Conservation (phyloP, 352 stramenopile genomes). For the Globisporangium takayamanum region DNA sequence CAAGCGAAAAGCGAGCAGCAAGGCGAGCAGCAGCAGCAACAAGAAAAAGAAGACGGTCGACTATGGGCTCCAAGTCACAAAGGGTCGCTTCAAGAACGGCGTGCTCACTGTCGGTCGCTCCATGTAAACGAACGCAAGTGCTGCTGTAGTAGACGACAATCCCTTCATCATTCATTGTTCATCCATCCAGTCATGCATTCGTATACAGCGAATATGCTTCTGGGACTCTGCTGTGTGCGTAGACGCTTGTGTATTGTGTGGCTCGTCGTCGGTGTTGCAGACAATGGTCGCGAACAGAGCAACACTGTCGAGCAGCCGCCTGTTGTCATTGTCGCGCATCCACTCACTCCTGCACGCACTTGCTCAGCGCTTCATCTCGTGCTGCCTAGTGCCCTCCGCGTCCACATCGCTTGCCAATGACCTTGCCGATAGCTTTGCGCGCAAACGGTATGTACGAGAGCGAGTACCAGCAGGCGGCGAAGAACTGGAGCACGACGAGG, state of each 20-base stretch:
- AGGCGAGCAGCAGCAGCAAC: slow-evolving; percentile 30
- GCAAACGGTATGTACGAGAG: slow-evolving; percentile 80
- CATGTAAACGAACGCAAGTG: slow-evolving; percentile 10
- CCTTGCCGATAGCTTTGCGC: slow-evolving; percentile 23
- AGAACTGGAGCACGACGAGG: slow-evolving; percentile 61
- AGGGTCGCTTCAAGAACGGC: slow-evolving; percentile 67
- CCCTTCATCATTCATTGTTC: no score
- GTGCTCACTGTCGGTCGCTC: slow-evolving; percentile 54
- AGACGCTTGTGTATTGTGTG: no score
- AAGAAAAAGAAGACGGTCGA: slow-evolving; percentile 65
- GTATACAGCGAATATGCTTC: no score
- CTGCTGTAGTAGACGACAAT: no score
- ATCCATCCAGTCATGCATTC: no score
- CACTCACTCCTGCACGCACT: no score
- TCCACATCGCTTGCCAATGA: slow-evolving; percentile 8
- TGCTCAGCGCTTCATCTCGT: no score
- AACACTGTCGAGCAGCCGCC: no score
- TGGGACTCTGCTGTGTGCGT: no score
- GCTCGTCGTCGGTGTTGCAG: no score
- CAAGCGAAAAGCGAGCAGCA: slow-evolving; percentile 46
- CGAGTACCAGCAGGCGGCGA: slow-evolving; percentile 71
- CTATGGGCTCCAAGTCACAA: slow-evolving; percentile 68
- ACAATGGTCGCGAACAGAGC: no score
- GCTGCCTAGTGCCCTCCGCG: not conserved
- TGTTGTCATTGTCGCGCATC: no score